Evolutionary conservation across 1,284 basidiomycete genomes (phyloP), one percentile per base, ranked within the genome.

Genomic region (Microbotryum lychnidis-dioicae): DNA sequence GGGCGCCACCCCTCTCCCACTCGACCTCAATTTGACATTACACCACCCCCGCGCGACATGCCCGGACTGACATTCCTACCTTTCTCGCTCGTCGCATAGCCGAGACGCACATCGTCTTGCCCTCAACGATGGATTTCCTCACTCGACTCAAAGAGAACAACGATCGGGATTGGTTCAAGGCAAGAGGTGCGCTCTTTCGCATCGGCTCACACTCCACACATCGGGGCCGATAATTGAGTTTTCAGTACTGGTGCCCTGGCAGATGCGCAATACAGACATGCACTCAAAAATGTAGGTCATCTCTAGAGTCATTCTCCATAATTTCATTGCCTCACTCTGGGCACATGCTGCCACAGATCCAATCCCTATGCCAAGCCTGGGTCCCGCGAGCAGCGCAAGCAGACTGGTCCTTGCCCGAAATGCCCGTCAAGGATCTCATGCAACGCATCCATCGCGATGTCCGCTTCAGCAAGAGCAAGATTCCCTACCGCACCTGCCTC

Each of bases 341-440:
- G 16, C 37, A 18, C 12, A 3, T 42, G 37, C 37, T 42, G 37
- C 37, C 37, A 42, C 37, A 42, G 37, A 42, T 76, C 72, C 63
- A 68, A 68, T 44, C 69, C 4, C 75, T 75, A 59, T 60, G 73
- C 33, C 66, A 70, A 2, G 68, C 67, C 9, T 68, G 74, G 45
- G 61, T 73, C 20, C 70, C 73, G 5, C 66, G 71, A 45, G 69
- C 72, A 44, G 60, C 69, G 18, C 63, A 72, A 46, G 74, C 70
- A 14, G 75, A 76, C 56, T 70, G 68, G 63, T 67, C 70, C 3
- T 62, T 76, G 1, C 75, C 75, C 6, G 69, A 71, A 51, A 65
- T 76, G 25, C 75, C 75, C 5, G 65, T 65, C 14, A 75, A 76
- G 59, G 75, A 76, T 50, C 54, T 75, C 20, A 66, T 72, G 29